phyloP scores from a whole-genome alignment of 306 rosid genomes.

The Cucumis melo region DNA sequence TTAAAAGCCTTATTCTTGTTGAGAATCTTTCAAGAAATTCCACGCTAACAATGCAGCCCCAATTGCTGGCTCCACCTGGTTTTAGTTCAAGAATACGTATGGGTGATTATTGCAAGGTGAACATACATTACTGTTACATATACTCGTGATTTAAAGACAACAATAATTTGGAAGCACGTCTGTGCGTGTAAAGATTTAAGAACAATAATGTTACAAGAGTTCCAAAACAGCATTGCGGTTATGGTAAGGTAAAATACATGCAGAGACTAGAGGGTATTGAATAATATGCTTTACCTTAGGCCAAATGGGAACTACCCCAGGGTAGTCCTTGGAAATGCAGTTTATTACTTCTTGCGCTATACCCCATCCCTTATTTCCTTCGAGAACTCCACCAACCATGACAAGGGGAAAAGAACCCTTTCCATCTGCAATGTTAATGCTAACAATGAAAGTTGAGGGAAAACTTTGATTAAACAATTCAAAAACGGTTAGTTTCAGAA shows the following conservation, averaged over 20 bases:
- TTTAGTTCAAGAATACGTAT: neutral
- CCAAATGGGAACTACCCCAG: conserved; percentile 55
- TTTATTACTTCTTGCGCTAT: conserved; percentile 71
- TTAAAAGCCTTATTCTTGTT: conserved; percentile 17
- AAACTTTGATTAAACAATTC: neutral
- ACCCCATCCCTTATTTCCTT: conserved; percentile 79
- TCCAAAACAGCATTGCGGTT: neutral
- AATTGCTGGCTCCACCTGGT: conserved; percentile 88
- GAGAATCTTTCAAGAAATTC: conserved; percentile 63
- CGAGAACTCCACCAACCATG: conserved; percentile 98
- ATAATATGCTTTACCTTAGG: conserved; percentile 39
- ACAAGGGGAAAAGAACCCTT: conserved; percentile 57
- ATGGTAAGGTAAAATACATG: neutral
- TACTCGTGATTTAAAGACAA: neutral
- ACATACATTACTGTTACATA: neutral
- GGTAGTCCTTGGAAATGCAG: conserved; percentile 43
- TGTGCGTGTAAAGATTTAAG: neutral
- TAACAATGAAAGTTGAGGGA: neutral
- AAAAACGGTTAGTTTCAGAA: neutral
- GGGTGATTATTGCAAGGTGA: neutral
- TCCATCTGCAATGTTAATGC: conserved; percentile 46
- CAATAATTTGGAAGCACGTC: neutral
- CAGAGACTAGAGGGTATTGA: neutral
- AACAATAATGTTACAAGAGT: neutral
- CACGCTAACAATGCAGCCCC: conserved; percentile 95